A percentile compares a stretch with the other conserved stretches of the same genome.
These are phyloP conservation scores for Amylocarpus encephaloides DNA, from an alignment of 2,329 filamentous ascomycete species.

Conservation along the genomic window DNA sequence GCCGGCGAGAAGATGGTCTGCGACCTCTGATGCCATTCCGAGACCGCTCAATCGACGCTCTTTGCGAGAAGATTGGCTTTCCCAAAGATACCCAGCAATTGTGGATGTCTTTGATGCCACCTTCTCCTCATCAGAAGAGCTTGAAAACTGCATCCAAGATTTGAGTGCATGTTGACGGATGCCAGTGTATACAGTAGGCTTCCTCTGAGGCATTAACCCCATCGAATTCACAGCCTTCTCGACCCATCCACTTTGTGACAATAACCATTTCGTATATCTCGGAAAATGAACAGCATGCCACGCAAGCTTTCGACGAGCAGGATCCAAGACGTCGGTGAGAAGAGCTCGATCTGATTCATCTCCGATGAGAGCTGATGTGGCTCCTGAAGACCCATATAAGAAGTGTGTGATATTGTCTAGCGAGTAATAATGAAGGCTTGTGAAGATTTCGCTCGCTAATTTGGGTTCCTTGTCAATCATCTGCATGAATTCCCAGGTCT, in stretches of 20 bases:
- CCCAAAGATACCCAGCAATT: slow-evolving; percentile 36
- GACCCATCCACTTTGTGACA: slow-evolving; percentile 35
- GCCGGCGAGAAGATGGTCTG: slow-evolving; percentile 47
- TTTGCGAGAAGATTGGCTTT: slow-evolving; percentile 28
- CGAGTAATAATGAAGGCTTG: slow-evolving; percentile 45
- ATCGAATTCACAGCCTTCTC: slow-evolving; percentile 31
- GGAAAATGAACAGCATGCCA: slow-evolving; percentile 46
- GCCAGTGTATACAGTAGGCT: slow-evolving; percentile 44
- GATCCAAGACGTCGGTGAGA: slow-evolving; percentile 43
- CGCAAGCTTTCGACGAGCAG: slow-evolving; percentile 38
- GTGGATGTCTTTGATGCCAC: slow-evolving; percentile 20
- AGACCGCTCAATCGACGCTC: slow-evolving; percentile 33
- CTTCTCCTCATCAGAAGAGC: slow-evolving; percentile 4
- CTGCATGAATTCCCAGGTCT: slow-evolving; percentile 36
- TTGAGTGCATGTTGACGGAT: slow-evolving; percentile 39
- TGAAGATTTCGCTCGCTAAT: slow-evolving; percentile 39
- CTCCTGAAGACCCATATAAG: slow-evolving; percentile 41
- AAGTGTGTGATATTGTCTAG: slow-evolving; percentile 48
- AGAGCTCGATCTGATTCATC: slow-evolving; percentile 34
- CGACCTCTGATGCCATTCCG: slow-evolving; percentile 46
- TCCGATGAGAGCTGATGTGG: slow-evolving; percentile 39
- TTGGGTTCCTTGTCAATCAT: slow-evolving; percentile 35
- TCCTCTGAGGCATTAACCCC: slow-evolving; percentile 42
- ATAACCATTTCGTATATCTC: slow-evolving; percentile 42
- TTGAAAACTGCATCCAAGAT: slow-evolving; percentile 23